Evolutionary conservation across 768 basidiomycete genomes (phyloP).

Genomic region (Pulveroboletus ravenelii): DNA sequence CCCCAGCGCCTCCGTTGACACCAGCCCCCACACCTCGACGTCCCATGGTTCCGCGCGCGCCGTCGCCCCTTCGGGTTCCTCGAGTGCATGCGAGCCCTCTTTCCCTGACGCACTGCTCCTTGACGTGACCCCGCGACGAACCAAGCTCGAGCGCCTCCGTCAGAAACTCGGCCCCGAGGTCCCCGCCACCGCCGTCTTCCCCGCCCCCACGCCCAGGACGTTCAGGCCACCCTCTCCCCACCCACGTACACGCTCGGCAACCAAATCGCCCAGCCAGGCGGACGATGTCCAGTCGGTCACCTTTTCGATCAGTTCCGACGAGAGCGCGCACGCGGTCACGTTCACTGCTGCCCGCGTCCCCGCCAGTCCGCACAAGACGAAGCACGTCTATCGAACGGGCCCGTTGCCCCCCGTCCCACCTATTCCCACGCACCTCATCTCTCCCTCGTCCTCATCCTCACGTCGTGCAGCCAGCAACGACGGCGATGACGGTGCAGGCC

Average conservation of each 20-base stretch:
- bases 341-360: slow-evolving; percentile 18
- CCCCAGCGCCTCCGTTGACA: not conserved
- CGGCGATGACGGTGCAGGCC: slow-evolving; percentile 13
- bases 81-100: slow-evolving; percentile 22
- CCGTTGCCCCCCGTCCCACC: slow-evolving; percentile 25
- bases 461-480: not conserved
- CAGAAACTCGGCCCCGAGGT: slow-evolving; percentile 60
- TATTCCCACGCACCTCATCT: slow-evolving; percentile 14
- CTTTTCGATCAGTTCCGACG: slow-evolving; percentile 27
- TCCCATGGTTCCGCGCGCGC: slow-evolving; percentile 21
- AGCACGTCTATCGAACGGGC: slow-evolving; percentile 16
- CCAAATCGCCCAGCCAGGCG: not conserved
- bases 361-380: slow-evolving; percentile 4
- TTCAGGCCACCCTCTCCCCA: not conserved
- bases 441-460: not conserved
- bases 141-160: slow-evolving; percentile 61
- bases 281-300: slow-evolving; percentile 22
- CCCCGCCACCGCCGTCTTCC: slow-evolving; percentile 58
- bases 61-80: slow-evolving; percentile 13
- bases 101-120: slow-evolving; percentile 34
- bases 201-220: slow-evolving; percentile 17
- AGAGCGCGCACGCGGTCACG: slow-evolving; percentile 22
- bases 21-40: not conserved
- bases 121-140: slow-evolving; percentile 38
- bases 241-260: slow-evolving; percentile 1